These are phyloP conservation scores for Epichloe coenophiala DNA, from an alignment of 2,329 filamentous ascomycete species.

Conservation along the genomic window DNA sequence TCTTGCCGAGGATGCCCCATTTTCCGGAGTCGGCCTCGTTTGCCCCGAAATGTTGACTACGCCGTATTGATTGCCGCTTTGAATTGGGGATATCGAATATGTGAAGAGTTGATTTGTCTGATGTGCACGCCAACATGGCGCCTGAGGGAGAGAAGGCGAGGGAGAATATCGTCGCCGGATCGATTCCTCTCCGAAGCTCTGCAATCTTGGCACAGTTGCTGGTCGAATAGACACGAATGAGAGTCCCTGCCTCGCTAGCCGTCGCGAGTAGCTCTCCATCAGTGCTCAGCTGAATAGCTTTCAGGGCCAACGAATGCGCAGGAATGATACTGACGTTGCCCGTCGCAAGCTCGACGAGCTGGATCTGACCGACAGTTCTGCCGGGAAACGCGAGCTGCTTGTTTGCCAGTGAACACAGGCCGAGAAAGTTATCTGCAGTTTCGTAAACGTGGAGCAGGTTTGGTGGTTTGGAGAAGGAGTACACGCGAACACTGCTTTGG, in stretches of 20 bases:
- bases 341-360: conserved; percentile 65
- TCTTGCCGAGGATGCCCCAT: conserved; percentile 73
- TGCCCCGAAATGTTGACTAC: conserved; percentile 16
- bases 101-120: conserved; percentile 91
- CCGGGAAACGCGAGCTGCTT: conserved; percentile 73
- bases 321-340: conserved; percentile 87
- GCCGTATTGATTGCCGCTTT: conserved; percentile 23
- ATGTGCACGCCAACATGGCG: conserved; percentile 74
- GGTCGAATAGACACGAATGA: conserved; percentile 77
- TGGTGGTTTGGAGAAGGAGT: conserved; percentile 62
- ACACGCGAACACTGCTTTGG: conserved; percentile 69
- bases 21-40: conserved; percentile 43
- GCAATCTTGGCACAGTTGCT: conserved; percentile 65
- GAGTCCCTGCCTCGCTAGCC: conserved; percentile 79
- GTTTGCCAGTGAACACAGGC: conserved; percentile 64
- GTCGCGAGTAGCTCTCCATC: conserved; percentile 77
- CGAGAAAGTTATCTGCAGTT: conserved; percentile 72
- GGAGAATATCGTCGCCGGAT: conserved; percentile 76
- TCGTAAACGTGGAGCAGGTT: conserved; percentile 63
- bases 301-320: conserved; percentile 68
- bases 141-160: conserved; percentile 77
- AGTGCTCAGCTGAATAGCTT: conserved; percentile 64
- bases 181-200: conserved; percentile 79
- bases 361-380: conserved; percentile 76
- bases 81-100: conserved; percentile 71